Percentiles rank a stretch among this genome's conserved stretches.
phyloP scores from a whole-genome alignment of 371 early-diverging fungal genomes.

The Circinella umbellata region DNA sequence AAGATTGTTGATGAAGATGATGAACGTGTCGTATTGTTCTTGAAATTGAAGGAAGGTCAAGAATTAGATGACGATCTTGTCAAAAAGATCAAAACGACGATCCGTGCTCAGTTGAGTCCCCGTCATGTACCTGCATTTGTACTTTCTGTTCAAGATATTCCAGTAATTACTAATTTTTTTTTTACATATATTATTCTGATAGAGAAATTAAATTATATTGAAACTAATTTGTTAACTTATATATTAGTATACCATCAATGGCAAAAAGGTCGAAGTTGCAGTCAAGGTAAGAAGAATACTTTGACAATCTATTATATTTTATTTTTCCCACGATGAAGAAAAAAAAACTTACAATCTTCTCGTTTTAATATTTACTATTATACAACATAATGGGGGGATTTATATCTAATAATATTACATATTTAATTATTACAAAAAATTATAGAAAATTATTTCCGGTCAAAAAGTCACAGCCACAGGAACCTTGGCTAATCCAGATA shows the following conservation, averaged over 20 bases:
- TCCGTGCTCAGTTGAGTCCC: constrained; percentile 87
- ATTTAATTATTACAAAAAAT: constrained; percentile 3
- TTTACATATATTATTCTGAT: not conserved
- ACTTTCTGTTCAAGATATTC: constrained; percentile 83
- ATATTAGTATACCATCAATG: constrained; percentile 87
- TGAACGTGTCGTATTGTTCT: constrained; percentile 92
- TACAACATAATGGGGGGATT: no score
- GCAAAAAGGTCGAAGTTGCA: constrained; percentile 97
- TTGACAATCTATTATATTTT: no score
- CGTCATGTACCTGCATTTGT: constrained; percentile 94
- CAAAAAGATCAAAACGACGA: constrained; percentile 67
- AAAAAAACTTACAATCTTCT: no score
- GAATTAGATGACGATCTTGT: constrained; percentile 53
- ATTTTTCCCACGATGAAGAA: no score
- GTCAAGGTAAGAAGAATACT: constrained; percentile 66
- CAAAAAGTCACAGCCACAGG: constrained; percentile 74
- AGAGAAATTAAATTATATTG: no score
- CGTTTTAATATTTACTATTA: no score
- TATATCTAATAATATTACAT: not conserved
- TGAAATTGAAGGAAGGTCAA: constrained; percentile 69
- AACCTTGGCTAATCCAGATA: constrained; percentile 88
- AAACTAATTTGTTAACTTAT: not conserved
- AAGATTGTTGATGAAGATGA: constrained; percentile 74
- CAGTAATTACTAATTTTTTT: constrained; percentile 55
- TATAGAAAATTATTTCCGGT: constrained; percentile 79